These are phyloP conservation scores for Fusarium guadeloupense DNA, from an alignment of 2,329 filamentous ascomycete species.

Conservation along the genomic window DNA sequence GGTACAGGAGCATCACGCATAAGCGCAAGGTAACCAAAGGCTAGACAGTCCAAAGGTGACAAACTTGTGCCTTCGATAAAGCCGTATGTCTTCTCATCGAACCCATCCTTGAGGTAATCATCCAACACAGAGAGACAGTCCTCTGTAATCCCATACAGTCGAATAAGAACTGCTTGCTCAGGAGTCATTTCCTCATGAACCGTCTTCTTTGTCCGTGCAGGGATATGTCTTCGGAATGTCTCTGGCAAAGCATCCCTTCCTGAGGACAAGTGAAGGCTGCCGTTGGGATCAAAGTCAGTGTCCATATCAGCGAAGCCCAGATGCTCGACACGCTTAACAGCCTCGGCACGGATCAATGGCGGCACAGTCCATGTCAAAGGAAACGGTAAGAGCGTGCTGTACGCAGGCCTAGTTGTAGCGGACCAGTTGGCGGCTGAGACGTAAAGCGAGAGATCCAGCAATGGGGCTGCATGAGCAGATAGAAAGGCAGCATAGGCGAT, in stretches of 20 bases:
- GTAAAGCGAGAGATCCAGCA: constrained; percentile 89
- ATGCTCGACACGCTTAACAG: constrained; percentile 74
- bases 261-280: constrained; percentile 49
- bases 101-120: constrained; percentile 54
- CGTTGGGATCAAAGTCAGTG: constrained; percentile 60
- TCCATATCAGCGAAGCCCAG: constrained; percentile 75
- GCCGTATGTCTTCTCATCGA: constrained; percentile 40
- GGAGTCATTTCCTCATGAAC: constrained; percentile 72
- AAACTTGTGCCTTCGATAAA: constrained; percentile 44
- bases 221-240: constrained; percentile 52
- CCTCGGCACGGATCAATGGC: constrained; percentile 73
- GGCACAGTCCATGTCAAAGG: constrained; percentile 90
- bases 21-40: constrained; percentile 80
- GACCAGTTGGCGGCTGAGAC: constrained; percentile 90
- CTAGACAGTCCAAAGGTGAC: constrained; percentile 75
- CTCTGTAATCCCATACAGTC: constrained; percentile 75
- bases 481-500: constrained; percentile 74
- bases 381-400: constrained; percentile 81
- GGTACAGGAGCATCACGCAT: constrained; percentile 66
- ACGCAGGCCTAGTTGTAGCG: constrained; percentile 78
- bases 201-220: constrained; percentile 60
- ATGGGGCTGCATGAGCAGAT: constrained; percentile 75
- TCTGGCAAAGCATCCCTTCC: constrained; percentile 53
- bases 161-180: constrained; percentile 77
- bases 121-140: constrained; percentile 78